Evolutionary conservation across 2,329 filamentous ascomycete species (phyloP).

Genomic region (Curvularia sp.): DNA sequence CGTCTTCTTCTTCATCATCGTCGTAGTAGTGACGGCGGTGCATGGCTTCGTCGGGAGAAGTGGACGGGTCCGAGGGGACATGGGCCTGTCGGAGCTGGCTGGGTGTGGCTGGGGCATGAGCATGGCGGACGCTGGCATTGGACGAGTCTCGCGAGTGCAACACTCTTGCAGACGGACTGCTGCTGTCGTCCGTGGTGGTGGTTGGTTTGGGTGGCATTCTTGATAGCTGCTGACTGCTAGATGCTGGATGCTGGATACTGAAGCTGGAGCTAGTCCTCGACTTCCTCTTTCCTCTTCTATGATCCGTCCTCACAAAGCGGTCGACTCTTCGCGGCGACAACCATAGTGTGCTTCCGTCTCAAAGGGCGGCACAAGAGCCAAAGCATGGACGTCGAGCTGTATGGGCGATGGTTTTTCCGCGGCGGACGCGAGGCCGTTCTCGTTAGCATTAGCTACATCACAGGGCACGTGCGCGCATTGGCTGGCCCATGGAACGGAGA

Average conservation of each 20-base stretch:
- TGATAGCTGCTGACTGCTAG: conserved; percentile 1
- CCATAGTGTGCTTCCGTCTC: conserved; percentile 27
- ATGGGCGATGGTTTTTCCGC: conserved; percentile 12
- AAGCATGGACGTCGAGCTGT: conserved; percentile 13
- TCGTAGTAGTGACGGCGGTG: conserved; percentile 33
- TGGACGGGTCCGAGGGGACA: conserved; percentile 52
- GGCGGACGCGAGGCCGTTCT: conserved; percentile 2
- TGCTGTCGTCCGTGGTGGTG: conserved; percentile 25
- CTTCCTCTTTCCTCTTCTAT: neutral
- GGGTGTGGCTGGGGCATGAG: conserved; percentile 48
- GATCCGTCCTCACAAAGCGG: conserved; percentile 3
- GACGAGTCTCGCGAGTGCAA: conserved; percentile 46
- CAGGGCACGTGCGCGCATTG: neutral
- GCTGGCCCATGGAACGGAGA: neutral
- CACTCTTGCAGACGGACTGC: conserved; percentile 26
- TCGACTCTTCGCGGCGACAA: conserved; percentile 12
- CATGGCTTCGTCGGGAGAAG: conserved; percentile 53
- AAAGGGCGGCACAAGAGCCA: conserved; percentile 4
- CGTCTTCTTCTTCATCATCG: conserved; percentile 28
- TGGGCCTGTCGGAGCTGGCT: conserved; percentile 54
- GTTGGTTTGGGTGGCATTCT: conserved; percentile 38
- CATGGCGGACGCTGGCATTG: conserved; percentile 37
- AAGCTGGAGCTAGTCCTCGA: neutral
- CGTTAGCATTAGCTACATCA: neutral
- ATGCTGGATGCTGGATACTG: conserved; percentile 1